Evolutionary conservation across 352 stramenopile genomes (phyloP), one percentile per base, ranked within the genome.

Genomic region (Phytophthora hibernalis): DNA sequence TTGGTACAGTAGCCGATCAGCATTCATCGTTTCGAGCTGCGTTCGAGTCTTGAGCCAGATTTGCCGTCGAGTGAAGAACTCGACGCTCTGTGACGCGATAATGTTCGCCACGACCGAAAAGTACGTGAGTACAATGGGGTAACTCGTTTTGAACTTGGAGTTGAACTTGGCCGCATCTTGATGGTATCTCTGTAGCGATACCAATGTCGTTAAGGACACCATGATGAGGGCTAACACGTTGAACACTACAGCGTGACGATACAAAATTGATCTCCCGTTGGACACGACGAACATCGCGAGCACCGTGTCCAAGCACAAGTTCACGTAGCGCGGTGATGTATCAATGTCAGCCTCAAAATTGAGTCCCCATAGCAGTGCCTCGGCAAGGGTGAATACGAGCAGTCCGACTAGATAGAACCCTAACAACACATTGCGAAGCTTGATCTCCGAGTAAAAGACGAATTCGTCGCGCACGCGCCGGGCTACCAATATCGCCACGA

Each of bases 11-110:
- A 96, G 48, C 8, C 82, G 78, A 35, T 97, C 87, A 0, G 89
- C 86, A 47, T 93, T 94, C 74, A 92, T 88, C 0, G 85, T 95
- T 61, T 95, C 87, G 4, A 94, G 58, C 31, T 97, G 83, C 1
- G 87, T 94, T 0, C 87, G 79, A 0, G 82, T 93, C 64, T 95
- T 90, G 30, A 95, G 83, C 85, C 89, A 95, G 37, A 95, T 94
- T 54, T 94, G 85, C 3, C 89, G 80, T 0, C 89, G 76, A 1
- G 76, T 91, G 60, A 95, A 96, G 45, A 94, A 95, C 63, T 95
- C 82, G 21, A 89, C 81, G 30, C 76, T 92, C 22, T 89, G 76
- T 1, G 85, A 89, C n/a, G 87, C 86, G n/a, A 95, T 83, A 37
- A 91, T 74, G 51, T 92, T 95, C 2, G 84, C 82, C 20, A 95